Percentiles rank a stretch among this genome's conserved stretches.
These are phyloP conservation scores for Ceratocystis eucalypticola DNA, from an alignment of 2,329 filamentous ascomycete genomes.

Conservation along the genomic window DNA sequence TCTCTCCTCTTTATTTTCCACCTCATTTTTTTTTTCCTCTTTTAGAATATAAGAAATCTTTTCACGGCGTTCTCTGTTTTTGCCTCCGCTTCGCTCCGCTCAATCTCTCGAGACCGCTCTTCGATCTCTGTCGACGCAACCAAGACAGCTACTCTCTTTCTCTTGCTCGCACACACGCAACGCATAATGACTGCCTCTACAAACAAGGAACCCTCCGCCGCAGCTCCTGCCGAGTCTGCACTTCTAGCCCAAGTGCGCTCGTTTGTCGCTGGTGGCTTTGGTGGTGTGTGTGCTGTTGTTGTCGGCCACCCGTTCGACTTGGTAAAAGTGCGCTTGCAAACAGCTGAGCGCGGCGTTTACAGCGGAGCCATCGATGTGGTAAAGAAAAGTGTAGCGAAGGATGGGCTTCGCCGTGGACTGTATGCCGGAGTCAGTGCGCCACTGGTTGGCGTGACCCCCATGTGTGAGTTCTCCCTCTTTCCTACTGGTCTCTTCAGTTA, in stretches of 20 bases:
- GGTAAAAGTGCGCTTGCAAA: slow-evolving; percentile 95
- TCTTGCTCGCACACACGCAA: slow-evolving; percentile 21
- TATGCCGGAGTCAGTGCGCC: slow-evolving; percentile 97
- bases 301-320: slow-evolving; percentile 95
- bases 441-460: slow-evolving; percentile 88
- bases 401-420: slow-evolving; percentile 66
- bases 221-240: slow-evolving; percentile 23
- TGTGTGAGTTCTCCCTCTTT: slow-evolving; percentile 57
- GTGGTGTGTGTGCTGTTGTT: slow-evolving; percentile 83
- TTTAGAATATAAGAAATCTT: neutral
- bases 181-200: neutral
- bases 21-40: neutral
- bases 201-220: slow-evolving; percentile 20
- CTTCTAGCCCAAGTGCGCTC: slow-evolving; percentile 53
- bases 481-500: neutral
- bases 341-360: slow-evolving; percentile 87
- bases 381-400: slow-evolving; percentile 70
- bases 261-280: slow-evolving; percentile 78
- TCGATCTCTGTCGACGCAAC: neutral
- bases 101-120: neutral
- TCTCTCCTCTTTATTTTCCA: neutral
- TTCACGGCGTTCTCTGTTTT: neutral
- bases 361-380: slow-evolving; percentile 83
- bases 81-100: neutral
- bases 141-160: neutral